Percentiles rank a stretch among this genome's conserved stretches.
Evolutionary conservation across 192 early-diverging fungal genomes (phyloP).

Genomic region (Podila epicladia): DNA sequence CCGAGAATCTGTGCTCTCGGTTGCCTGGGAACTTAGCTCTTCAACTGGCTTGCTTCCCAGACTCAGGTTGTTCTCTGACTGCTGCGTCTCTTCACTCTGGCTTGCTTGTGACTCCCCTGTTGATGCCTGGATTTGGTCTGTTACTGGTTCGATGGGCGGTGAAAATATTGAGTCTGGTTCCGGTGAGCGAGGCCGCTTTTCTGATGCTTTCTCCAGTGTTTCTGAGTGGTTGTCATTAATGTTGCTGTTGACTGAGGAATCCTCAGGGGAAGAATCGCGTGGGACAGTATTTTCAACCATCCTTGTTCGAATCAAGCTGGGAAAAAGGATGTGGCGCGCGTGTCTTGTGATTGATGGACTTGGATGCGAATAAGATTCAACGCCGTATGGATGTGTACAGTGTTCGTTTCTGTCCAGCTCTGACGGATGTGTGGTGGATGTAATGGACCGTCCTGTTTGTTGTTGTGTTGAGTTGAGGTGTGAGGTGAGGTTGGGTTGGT

Average conservation of each 20-base stretch:
- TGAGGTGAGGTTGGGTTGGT: too few relatives aligned
- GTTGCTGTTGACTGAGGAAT: neutral
- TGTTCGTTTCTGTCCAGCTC: too few relatives aligned
- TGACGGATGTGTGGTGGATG: too few relatives aligned
- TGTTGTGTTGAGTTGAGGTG: too few relatives aligned
- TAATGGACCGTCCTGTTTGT: too few relatives aligned
- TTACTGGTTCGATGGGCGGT: neutral
- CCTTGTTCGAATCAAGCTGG: neutral
- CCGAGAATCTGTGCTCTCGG: too few relatives aligned
- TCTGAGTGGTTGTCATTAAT: neutral
- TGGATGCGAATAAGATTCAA: too few relatives aligned
- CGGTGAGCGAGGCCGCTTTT: neutral
- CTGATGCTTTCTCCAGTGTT: neutral
- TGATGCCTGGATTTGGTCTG: neutral
- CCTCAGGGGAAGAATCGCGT: neutral
- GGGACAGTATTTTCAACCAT: neutral
- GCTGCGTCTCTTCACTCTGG: neutral
- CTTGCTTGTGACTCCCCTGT: neutral
- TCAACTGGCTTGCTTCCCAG: neutral
- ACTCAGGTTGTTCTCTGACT: neutral
- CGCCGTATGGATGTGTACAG: too few relatives aligned
- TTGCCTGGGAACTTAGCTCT: neutral
- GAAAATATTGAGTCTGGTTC: neutral
- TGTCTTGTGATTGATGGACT: too few relatives aligned
- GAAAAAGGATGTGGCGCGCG: too few relatives aligned